Evolutionary conservation across 192 early-diverging fungal species (phyloP), one percentile per base, ranked within the genome.

Genomic region (Gorgonomyces haynaldii): DNA sequence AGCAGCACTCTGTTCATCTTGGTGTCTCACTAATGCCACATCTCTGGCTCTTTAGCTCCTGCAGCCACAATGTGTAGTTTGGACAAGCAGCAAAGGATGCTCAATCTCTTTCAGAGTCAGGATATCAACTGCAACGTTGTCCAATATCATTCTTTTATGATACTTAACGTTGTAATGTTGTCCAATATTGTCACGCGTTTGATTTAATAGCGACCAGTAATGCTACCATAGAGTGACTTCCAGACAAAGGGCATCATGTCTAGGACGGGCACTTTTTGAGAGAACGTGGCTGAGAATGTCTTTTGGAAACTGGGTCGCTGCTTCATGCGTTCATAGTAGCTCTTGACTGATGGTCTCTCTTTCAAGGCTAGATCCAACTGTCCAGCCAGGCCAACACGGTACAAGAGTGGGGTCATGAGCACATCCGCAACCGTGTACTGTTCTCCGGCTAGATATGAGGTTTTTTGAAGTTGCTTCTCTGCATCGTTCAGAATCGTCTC

Each of bases 351-450:
- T 9, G 32, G 32, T 9, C 32, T 9, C 10, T 9, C 10, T 9
- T 9, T 15, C 10, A 34, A 15, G 10, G 10, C 32, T 15, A 12
- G 10, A 9, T 34, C 15, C 32, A 34, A 15, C 0, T 9, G 10
- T 9, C 32, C 32, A 0, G 32, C 32, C 15, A 15, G 10, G 15
- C 15, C 10, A 9, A 42, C 10, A 12, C 41, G 41, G 10, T 13
- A 10, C 20, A 42, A 17, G 15, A 42, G 10, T 15, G 28, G 10
- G 10, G 41, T 42, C 17, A 42, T 10, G 10, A 42, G 17, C 10
- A 32, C 10, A 42, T 42, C 41, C 41, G 41, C 41, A 10, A 42
- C 10, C 10, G 41, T 13, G 41, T 42, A 42, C 28, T 9, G 10
- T 25, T 19, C 10, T 9, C 41, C 41, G 41, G 41, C 41, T 13